Percentiles rank a stretch among this genome's conserved stretches.
Conservation (phyloP, 306 rosid genomes). For the Cicer cuneatum region DNA sequence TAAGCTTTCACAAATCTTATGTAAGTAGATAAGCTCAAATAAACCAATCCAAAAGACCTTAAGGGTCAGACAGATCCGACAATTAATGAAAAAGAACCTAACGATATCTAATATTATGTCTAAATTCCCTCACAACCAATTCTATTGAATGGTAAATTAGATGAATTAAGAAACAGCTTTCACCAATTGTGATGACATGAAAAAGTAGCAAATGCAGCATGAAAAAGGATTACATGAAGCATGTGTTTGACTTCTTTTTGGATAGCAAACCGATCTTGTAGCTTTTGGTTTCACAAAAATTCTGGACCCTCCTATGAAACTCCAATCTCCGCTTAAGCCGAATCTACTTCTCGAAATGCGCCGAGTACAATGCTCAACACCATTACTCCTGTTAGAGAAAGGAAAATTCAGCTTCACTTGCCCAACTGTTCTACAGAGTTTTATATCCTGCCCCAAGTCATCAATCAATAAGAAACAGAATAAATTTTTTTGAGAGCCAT, state of each 20-base stretch:
- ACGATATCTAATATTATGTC: no score
- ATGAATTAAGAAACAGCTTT: background rate
- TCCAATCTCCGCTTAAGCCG: conserved; percentile 60
- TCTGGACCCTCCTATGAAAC: conserved; percentile 81
- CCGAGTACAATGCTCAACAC: conserved; percentile 51
- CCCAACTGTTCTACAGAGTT: conserved; percentile 47
- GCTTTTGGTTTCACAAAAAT: conserved; percentile 59
- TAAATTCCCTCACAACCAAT: no score
- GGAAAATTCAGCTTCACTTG: conserved; percentile 44
- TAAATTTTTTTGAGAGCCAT: conserved; percentile 15
- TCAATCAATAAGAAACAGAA: conserved; percentile 52
- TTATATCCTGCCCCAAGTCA: conserved; percentile 53
- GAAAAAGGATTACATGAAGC: conserved; percentile 73
- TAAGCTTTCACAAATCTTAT: background rate
- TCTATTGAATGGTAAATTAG: no score
- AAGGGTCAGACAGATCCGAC: no score
- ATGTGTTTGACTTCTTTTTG: conserved; percentile 52
- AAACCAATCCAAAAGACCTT: background rate
- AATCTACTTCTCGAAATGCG: conserved; percentile 39
- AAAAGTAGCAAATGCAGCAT: background rate
- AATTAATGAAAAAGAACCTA: no score
- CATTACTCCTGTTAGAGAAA: conserved; percentile 51
- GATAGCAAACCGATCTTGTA: conserved; percentile 48
- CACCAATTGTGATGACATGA: background rate
- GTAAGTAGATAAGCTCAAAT: background rate